Conservation (phyloP, 306 rosid genomes). For the Dicorynia guianensis region DNA sequence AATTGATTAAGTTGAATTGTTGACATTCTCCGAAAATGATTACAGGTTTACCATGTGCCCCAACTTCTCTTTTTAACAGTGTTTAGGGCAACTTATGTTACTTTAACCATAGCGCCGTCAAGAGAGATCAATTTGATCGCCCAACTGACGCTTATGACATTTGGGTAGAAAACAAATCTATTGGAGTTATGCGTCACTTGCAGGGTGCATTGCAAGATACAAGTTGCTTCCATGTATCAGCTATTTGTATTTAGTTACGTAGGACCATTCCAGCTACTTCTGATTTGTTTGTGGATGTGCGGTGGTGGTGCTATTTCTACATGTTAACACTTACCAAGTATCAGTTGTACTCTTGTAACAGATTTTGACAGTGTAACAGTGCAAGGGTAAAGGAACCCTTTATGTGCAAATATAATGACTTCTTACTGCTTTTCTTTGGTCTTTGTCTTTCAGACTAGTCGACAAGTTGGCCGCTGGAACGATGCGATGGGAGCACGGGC, state of each 20-base stretch:
- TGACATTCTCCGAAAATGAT: slow-evolving; percentile 16
- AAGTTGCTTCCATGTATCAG: slow-evolving; percentile 20
- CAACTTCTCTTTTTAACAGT: slow-evolving; percentile 40
- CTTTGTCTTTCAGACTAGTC: background rate
- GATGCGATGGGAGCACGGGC: too few species aligned
- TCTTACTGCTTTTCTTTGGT: background rate
- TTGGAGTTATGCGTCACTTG: background rate
- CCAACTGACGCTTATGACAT: background rate
- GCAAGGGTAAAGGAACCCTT: background rate
- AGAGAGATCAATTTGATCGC: background rate
- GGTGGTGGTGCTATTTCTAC: background rate
- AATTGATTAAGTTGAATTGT: slow-evolving; percentile 41
- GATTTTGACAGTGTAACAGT: background rate
- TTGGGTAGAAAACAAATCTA: background rate
- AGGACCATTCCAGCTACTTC: background rate
- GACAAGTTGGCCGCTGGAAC: too few species aligned
- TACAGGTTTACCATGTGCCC: slow-evolving; percentile 3
- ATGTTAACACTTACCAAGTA: background rate
- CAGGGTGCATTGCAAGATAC: slow-evolving; percentile 15
- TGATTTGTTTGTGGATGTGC: slow-evolving; percentile 26
- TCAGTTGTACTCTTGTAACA: background rate
- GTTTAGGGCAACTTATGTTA: background rate
- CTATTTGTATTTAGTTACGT: slow-evolving; percentile 13
- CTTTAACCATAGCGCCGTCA: slow-evolving; percentile 3
- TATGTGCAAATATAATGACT: background rate